phyloP scores from a whole-genome alignment of 495 filamentous ascomycete species.

The Xylaria acuta region DNA sequence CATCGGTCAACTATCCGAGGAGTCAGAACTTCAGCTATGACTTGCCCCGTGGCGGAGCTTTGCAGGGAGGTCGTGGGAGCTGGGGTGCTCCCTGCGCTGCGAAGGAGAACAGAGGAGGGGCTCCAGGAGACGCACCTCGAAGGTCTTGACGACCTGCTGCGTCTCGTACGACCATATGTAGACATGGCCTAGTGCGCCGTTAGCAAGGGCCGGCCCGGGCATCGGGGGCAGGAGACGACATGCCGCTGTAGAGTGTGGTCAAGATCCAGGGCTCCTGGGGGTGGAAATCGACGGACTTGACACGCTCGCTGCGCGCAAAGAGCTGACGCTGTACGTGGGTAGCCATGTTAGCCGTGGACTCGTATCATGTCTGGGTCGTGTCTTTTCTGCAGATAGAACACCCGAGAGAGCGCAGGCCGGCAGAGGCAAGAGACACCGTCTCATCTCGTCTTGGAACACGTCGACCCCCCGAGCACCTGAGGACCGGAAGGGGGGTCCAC shows the following conservation, averaged over 20 bases:
- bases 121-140: conserved; percentile 60
- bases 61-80: background rate
- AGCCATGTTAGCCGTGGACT: conserved; percentile 42
- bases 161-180: conserved; percentile 99
- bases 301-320: conserved; percentile 84
- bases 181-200: conserved; percentile 73
- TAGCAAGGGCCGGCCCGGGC: conserved; percentile 6
- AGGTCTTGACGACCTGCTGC: conserved; percentile 97
- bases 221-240: background rate
- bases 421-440: conserved; percentile 27
- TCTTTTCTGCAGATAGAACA: background rate
- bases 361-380: background rate
- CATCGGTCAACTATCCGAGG: conserved; percentile 77
- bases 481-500: conserved; percentile 18
- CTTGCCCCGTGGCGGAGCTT: background rate
- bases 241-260: conserved; percentile 93
- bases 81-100: background rate
- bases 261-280: conserved; percentile 97
- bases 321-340: conserved; percentile 70
- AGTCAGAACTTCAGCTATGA: background rate
- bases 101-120: background rate
- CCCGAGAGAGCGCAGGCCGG: background rate
- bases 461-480: background rate
- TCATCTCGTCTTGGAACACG: conserved; percentile 12
- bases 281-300: conserved; percentile 98